These are phyloP conservation scores for Datura wrightii DNA, from an alignment of 257 asterid species.

Conservation along the genomic window DNA sequence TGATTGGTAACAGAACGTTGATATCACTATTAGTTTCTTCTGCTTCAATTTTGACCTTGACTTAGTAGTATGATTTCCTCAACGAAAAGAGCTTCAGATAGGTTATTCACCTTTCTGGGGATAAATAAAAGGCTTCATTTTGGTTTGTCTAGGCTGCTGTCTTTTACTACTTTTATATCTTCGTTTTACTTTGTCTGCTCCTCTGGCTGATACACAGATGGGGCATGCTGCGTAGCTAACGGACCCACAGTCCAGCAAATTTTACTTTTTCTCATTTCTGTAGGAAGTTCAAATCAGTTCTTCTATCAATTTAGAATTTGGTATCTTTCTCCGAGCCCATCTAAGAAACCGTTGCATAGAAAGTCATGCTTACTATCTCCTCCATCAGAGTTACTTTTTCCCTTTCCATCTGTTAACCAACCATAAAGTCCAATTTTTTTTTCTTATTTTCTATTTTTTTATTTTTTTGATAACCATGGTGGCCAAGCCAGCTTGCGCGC, in stretches of 20 bases:
- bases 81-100: neutral
- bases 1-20: neutral
- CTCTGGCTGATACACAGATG: neutral
- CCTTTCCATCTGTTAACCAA: constrained; percentile 17
- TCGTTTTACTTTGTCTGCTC: neutral
- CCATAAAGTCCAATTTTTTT: neutral
- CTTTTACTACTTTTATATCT: neutral
- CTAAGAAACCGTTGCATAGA: neutral
- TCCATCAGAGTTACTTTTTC: neutral
- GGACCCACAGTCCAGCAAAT: neutral
- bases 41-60: neutral
- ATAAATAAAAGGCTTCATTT: neutral
- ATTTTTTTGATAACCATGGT: no score
- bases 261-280: neutral
- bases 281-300: neutral
- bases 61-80: neutral
- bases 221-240: neutral
- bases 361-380: neutral
- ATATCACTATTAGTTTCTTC: neutral
- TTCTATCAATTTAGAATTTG: neutral
- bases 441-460: no score
- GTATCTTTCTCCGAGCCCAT: neutral
- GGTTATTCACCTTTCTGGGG: neutral
- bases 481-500: no score
- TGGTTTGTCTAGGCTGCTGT: neutral